Evolutionary conservation across 345 rosid genomes (phyloP), one percentile per base, ranked within the genome.

Genomic region (Sisymbrium irio): DNA sequence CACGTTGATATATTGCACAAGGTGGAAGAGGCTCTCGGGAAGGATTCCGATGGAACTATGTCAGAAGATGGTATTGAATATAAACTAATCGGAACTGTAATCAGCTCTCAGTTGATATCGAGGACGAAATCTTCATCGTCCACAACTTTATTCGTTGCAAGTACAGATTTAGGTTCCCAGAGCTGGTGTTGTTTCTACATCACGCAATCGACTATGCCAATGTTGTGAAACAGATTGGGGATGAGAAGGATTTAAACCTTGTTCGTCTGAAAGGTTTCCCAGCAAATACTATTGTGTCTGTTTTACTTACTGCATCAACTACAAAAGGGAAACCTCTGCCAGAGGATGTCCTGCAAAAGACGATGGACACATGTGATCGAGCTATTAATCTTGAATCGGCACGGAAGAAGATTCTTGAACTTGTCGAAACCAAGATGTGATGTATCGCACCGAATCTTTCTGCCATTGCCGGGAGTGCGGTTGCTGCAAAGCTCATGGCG

Each of bases 401-500:
- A 32, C 6, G 7, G 7, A 32, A 32, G 35, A 32, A 32, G 35
- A 6, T 32, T 1, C 7, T 32, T 32, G 35, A 32, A 5, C 6
- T 5, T 32, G 7, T 32, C 7, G 35, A 32, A 32, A 32, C 7
- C 35, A 32, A 32, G 79, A 93, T 89, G 97, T 96, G 96, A 41
- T 86, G 87, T 77, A 93, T 27, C 28, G 28, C 22, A 78, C 97
- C 97, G 3, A 27, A 27, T 27, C 28, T 27, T 27, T 27, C 28
- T 4, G 28, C 28, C 28, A 87, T 93, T 76, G 96, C 87, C 19
- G 98, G 98, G 11, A 89, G 93, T 73, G 93, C 97, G 75, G 93
- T 89, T 67, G 97, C 98, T 15, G 96, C 97, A 19, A 93, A 93
- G 78, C 92, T 93, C 40, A 91, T 91, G 94, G 97, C 92, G n/a